These are phyloP conservation scores for Hemisphaericaspora xylofermentans DNA, from an alignment of 1,139 yeast genomes.

Conservation along the genomic window DNA sequence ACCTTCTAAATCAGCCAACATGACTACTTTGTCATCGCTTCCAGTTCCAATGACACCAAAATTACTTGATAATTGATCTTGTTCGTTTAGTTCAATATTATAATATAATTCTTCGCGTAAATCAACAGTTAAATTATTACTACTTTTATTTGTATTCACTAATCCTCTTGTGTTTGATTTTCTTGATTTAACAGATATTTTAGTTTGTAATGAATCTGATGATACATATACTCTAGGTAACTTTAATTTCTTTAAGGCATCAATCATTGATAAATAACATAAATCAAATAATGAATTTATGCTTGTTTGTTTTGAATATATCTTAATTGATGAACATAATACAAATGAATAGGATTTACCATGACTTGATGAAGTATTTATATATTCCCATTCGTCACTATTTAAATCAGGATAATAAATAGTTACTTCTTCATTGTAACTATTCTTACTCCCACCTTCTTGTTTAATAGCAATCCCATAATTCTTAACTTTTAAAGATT, in stretches of 20 bases:
- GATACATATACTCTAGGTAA: constrained; percentile 69
- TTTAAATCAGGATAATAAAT: constrained; percentile 41
- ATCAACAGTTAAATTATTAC: constrained; percentile 31
- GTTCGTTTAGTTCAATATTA: constrained; percentile 34
- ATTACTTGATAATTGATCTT: constrained; percentile 52
- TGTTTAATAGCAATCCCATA: constrained; percentile 50
- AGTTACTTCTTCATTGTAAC: too few species aligned
- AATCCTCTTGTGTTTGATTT: constrained; percentile 36
- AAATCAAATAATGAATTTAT: constrained; percentile 80
- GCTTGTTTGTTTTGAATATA: constrained; percentile 48
- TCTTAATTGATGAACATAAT: constrained; percentile 71
- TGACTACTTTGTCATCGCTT: constrained; percentile 29
- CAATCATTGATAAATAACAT: constrained; percentile 67
- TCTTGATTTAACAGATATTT: constrained; percentile 51
- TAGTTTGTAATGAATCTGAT: constrained; percentile 50
- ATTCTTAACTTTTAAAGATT: constrained; percentile 46
- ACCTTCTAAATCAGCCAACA: constrained; percentile 74
- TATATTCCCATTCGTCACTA: constrained; percentile 20
- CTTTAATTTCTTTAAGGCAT: constrained; percentile 58
- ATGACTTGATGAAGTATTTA: constrained; percentile 16
- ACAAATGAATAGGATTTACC: constrained; percentile 57
- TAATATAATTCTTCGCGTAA: constrained; percentile 21
- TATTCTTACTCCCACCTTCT: constrained; percentile 14
- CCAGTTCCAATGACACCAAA: constrained; percentile 55
- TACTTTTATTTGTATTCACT: constrained; percentile 43